Evolutionary conservation across 1,284 basidiomycete genomes (phyloP).

Genomic region (Sporisorium scitamineum): DNA sequence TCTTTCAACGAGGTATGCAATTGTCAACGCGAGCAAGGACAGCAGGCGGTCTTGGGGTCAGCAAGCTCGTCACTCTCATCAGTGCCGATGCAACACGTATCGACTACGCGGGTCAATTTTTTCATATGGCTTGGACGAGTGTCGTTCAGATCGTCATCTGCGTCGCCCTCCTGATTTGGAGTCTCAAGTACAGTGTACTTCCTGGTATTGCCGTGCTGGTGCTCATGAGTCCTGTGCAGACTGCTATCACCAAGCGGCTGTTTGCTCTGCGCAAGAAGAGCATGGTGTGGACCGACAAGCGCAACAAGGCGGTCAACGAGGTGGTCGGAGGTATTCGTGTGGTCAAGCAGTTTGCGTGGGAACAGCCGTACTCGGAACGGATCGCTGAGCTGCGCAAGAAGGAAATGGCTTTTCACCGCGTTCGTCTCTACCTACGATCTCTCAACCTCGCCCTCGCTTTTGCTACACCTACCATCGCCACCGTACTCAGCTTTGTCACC

Average conservation of each 20-base stretch:
- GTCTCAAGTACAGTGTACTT: conserved; percentile 36
- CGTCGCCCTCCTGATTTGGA: conserved; percentile 62
- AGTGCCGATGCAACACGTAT: conserved; percentile 70
- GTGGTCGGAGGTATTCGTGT: conserved; percentile 49
- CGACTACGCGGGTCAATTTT: conserved; percentile 47
- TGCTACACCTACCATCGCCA: conserved; percentile 47
- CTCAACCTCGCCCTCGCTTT: conserved; percentile 51
- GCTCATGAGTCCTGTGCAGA: conserved; percentile 69
- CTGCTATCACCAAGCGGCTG: conserved; percentile 43
- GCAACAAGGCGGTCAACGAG: conserved; percentile 35
- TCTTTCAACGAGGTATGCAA: conserved; percentile 37
- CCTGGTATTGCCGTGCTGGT: conserved; percentile 70
- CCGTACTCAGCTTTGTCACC: conserved; percentile 49
- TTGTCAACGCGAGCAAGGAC: conserved; percentile 30
- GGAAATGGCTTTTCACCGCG: conserved; percentile 72
- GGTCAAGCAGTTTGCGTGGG: conserved; percentile 59
- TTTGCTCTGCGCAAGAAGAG: conserved; percentile 40
- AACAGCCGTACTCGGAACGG: conserved; percentile 70
- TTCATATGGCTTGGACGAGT: conserved; percentile 53
- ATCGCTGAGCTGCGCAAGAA: conserved; percentile 73
- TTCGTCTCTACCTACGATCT: conserved; percentile 41
- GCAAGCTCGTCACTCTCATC: conserved; percentile 80
- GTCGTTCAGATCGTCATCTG: conserved; percentile 42
- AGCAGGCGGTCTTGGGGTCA: conserved; percentile 71
- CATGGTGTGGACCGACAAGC: conserved; percentile 41